A percentile compares a stretch with the other conserved stretches of the same genome.
These are phyloP conservation scores for Teratosphaeria nubilosa DNA, from an alignment of 2,329 filamentous ascomycete genomes.

Conservation along the genomic window DNA sequence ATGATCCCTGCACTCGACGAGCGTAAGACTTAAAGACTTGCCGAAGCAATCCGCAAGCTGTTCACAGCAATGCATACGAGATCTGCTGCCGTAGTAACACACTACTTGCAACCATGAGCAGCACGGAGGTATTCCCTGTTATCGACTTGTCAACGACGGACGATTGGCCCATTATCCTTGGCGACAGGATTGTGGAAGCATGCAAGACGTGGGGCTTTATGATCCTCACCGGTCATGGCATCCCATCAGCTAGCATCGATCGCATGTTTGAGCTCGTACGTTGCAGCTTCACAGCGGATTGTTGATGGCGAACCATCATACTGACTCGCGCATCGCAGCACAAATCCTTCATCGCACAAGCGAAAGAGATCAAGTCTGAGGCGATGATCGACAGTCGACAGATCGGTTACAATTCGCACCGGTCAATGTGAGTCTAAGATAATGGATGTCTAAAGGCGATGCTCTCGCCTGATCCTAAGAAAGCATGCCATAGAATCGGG, in stretches of 20 bases:
- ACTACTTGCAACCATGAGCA: background rate
- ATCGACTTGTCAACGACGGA: constrained; percentile 6
- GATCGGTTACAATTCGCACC: constrained; percentile 8
- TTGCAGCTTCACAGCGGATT: background rate
- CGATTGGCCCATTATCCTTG: constrained; percentile 1
- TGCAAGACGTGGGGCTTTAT: constrained; percentile 10
- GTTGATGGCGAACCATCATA: constrained; percentile 3
- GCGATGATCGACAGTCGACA: constrained; percentile 10
- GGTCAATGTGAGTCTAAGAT: constrained; percentile 16
- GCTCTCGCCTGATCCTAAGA: constrained; percentile 2
- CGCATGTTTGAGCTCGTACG: constrained; percentile 6
- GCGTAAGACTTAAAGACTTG: too few species aligned
- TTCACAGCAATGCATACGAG: too few species aligned
- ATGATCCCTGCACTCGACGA: too few species aligned
- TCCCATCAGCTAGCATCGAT: constrained; percentile 4
- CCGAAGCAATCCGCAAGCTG: too few species aligned
- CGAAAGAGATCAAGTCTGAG: background rate
- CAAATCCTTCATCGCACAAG: background rate
- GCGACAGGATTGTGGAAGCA: constrained; percentile 7
- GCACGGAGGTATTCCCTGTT: constrained; percentile 3
- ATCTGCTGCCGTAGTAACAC: too few species aligned
- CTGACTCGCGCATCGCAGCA: background rate
- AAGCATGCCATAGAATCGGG: constrained; percentile 1
- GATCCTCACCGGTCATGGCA: constrained; percentile 8
- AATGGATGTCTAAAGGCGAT: background rate